These are phyloP conservation scores for Paxillus ammoniavirescens DNA, from an alignment of 768 basidiomycete genomes.

Conservation along the genomic window DNA sequence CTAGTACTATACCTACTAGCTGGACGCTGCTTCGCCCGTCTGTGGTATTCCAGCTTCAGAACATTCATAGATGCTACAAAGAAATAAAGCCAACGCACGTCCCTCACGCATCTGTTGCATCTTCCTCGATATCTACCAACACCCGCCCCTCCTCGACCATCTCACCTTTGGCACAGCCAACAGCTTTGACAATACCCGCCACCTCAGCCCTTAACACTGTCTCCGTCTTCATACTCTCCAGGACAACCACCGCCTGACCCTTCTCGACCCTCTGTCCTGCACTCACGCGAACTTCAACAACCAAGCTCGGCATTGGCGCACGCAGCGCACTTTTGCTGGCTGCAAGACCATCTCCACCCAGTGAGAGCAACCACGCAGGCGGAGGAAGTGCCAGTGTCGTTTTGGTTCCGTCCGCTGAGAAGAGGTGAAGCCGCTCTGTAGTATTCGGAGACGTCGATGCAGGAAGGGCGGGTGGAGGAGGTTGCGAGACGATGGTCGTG, in stretches of 20 bases:
- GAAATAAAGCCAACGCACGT: neutral
- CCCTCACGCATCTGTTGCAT: conserved; percentile 15
- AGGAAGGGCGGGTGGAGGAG: conserved; percentile 50
- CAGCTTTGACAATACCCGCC: conserved; percentile 65
- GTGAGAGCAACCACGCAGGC: conserved; percentile 66
- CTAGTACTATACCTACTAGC: no score
- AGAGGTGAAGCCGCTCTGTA: conserved; percentile 77
- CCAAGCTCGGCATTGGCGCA: conserved; percentile 91
- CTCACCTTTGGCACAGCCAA: conserved; percentile 81
- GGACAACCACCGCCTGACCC: conserved; percentile 76
- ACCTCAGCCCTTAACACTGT: conserved; percentile 75
- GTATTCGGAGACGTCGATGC: conserved; percentile 54
- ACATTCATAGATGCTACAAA: neutral
- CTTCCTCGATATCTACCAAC: conserved; percentile 64
- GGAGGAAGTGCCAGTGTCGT: conserved; percentile 65
- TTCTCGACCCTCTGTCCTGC: conserved; percentile 76
- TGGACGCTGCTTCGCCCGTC: no score
- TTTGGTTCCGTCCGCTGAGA: conserved; percentile 55
- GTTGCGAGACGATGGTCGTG: conserved; percentile 77
- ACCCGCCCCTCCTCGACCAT: conserved; percentile 89
- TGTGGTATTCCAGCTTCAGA: neutral
- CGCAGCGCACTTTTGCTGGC: conserved; percentile 63
- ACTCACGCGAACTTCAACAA: conserved; percentile 83
- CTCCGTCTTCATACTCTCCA: conserved; percentile 99
- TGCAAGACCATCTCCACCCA: conserved; percentile 57